Conservation (phyloP, 441 rosid genomes). For the Corymbia citriodora region DNA sequence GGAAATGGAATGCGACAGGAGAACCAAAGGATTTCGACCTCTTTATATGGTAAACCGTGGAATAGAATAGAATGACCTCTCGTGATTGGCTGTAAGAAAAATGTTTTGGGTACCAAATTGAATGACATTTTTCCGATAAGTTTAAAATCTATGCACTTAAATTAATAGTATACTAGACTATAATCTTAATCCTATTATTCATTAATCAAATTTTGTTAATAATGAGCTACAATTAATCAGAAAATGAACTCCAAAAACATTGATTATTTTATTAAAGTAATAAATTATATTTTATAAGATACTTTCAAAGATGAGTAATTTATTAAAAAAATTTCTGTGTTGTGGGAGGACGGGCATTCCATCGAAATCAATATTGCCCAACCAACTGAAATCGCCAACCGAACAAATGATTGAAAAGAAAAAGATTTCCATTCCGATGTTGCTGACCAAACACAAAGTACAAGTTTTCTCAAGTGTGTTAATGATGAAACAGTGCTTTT, state of each 20-base stretch:
- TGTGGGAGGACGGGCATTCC: neutral
- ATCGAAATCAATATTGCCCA: neutral
- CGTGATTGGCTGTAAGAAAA: neutral
- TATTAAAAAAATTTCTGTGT: neutral
- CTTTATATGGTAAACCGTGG: neutral
- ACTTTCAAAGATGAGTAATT: neutral
- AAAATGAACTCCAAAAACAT: neutral
- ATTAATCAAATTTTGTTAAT: neutral
- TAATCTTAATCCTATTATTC: neutral
- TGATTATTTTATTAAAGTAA: neutral
- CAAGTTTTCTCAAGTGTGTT: neutral
- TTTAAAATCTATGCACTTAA: neutral
- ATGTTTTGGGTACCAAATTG: neutral
- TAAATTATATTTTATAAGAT: neutral
- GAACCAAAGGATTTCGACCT: accelerated
- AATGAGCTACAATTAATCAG: neutral
- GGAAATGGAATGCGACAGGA: accelerated
- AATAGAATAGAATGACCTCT: neutral
- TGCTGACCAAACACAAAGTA: neutral
- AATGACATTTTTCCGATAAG: neutral
- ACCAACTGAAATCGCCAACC: neutral
- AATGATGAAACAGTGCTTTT: neutral
- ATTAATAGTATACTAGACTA: neutral
- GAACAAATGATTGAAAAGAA: neutral
- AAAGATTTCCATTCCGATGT: neutral